phyloP scores from a whole-genome alignment of 768 basidiomycete species.

The Suillus brevipes region DNA sequence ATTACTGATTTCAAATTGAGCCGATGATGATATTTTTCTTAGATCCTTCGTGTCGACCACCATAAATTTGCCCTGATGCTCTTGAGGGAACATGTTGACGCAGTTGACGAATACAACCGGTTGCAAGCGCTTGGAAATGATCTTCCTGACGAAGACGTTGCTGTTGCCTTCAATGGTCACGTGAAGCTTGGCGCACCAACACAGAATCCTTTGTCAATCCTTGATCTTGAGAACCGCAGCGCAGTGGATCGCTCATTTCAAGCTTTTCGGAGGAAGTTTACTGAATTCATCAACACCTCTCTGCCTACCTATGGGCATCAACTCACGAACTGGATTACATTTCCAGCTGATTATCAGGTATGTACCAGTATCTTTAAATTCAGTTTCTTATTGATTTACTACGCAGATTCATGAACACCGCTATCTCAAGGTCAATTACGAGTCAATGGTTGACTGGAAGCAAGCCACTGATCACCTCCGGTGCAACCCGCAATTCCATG shows the following conservation, averaged over 20 bases:
- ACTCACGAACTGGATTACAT: constrained; percentile 2
- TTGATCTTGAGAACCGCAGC: neutral
- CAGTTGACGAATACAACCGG: constrained; percentile 15
- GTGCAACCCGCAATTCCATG: constrained; percentile 32
- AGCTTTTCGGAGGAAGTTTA: constrained; percentile 4
- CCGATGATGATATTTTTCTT: neutral
- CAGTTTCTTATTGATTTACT: neutral
- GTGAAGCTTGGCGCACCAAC: neutral
- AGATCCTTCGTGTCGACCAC: constrained; percentile 19
- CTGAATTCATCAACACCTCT: constrained; percentile 3
- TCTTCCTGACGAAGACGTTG: neutral
- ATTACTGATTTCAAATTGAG: neutral
- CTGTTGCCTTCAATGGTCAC: neutral
- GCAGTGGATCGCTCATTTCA: neutral
- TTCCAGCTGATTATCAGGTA: constrained; percentile 1
- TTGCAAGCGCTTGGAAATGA: constrained; percentile 15
- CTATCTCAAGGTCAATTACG: constrained; percentile 28
- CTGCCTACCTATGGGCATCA: constrained; percentile 3
- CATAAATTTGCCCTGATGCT: constrained; percentile 10
- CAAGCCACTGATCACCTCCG: constrained; percentile 26
- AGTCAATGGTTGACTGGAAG: constrained; percentile 29
- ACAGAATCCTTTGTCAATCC: neutral
- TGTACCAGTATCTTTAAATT: neutral
- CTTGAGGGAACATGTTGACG: constrained; percentile 1
- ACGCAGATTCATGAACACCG: constrained; percentile 26